phyloP scores from a whole-genome alignment of 108 stramenopile species.

The Pseudonitzschia multiseries region DNA sequence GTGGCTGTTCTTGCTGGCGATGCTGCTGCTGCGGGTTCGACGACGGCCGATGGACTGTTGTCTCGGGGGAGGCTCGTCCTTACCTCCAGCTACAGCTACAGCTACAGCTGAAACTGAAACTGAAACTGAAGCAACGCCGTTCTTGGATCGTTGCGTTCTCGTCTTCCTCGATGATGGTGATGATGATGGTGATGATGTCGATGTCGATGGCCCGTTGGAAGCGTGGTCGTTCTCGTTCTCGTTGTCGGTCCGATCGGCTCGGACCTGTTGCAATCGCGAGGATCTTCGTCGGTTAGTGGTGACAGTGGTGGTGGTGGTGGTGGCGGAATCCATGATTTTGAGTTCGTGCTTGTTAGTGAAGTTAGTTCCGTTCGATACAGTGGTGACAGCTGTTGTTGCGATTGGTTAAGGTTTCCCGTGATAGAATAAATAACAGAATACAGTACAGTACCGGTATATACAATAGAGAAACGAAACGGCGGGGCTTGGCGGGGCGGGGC shows the following conservation, averaged over 20 bases:
- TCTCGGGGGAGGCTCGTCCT: background rate
- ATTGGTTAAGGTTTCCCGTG: too few species aligned
- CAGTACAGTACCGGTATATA: too few species aligned
- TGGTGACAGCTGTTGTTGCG: too few species aligned
- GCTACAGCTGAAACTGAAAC: background rate
- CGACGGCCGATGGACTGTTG: background rate
- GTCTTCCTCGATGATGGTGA: too few species aligned
- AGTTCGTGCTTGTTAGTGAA: background rate
- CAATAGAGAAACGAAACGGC: too few species aligned
- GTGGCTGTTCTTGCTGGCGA: background rate
- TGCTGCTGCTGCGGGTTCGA: conserved; percentile 1
- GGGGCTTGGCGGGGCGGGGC: too few species aligned
- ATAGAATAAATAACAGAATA: too few species aligned
- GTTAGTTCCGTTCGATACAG: too few species aligned
- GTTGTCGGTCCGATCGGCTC: background rate
- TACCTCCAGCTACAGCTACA: too few species aligned
- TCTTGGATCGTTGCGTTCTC: background rate
- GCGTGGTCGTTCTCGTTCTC: background rate
- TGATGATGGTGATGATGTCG: too few species aligned
- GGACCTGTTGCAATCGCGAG: background rate
- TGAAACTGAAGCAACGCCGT: too few species aligned
- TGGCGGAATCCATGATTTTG: background rate
- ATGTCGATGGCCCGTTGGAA: background rate
- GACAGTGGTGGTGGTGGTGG: too few species aligned
- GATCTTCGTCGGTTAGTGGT: conserved; percentile 9